Percentiles rank a stretch among this genome's conserved stretches.
phyloP scores from a whole-genome alignment of 345 rosid genomes.

The Aquilaria malaccensis region DNA sequence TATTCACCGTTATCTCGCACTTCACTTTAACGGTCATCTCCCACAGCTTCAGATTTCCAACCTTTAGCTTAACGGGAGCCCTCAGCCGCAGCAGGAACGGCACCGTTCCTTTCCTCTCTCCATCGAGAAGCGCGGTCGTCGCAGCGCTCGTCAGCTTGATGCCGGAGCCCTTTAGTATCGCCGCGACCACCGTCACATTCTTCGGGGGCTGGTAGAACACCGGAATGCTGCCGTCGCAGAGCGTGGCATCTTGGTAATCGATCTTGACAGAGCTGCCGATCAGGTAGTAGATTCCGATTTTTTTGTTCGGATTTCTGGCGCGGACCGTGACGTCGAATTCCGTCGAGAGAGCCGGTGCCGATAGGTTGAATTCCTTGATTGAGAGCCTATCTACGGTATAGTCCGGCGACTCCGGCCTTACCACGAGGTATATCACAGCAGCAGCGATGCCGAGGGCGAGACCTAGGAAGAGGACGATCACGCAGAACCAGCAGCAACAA shows the following conservation, averaged over 20 bases:
- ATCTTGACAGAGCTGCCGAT: constrained; percentile 37
- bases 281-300: constrained; percentile 55
- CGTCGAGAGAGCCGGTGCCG: constrained; percentile 41
- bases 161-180: constrained; percentile 36
- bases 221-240: constrained; percentile 48
- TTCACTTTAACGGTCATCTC: constrained; percentile 46
- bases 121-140: constrained; percentile 18
- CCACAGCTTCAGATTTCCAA: constrained; percentile 80
- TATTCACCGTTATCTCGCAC: constrained; percentile 73
- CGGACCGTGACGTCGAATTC: constrained; percentile 44
- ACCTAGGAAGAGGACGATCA: constrained; percentile 19
- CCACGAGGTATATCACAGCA: constrained; percentile 48
- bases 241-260: constrained; percentile 26
- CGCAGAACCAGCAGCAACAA: constrained; percentile 40
- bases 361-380: constrained; percentile 46
- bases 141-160: constrained; percentile 33
- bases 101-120: constrained; percentile 29
- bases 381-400: constrained; percentile 49
- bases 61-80: constrained; percentile 57
- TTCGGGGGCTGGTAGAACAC: constrained; percentile 51
- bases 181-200: constrained; percentile 44
- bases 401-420: constrained; percentile 55
- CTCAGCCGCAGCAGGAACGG: constrained; percentile 46
- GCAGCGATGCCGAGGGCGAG: constrained; percentile 42
- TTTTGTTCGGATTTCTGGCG: constrained; percentile 61